Evolutionary conservation across 164 flowering plant genomes (phyloP).

Genomic region (Chimonanthus salicifolius): DNA sequence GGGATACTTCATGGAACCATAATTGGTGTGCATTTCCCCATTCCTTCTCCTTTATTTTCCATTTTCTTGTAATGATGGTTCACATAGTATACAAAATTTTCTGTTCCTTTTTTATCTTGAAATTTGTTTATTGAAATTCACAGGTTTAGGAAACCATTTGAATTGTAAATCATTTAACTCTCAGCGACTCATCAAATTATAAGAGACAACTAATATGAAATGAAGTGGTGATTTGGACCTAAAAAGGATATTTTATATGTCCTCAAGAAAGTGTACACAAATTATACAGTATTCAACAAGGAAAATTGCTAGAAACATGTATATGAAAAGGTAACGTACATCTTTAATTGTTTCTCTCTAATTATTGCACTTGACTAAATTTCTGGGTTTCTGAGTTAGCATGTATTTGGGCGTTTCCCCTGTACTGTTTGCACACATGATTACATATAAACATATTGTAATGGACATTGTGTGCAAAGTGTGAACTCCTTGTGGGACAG

Average conservation of each 20-base stretch:
- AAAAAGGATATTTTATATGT: not conserved
- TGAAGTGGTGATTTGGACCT: not conserved
- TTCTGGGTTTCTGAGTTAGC: not conserved
- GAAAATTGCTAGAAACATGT: not conserved
- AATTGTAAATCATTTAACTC: not conserved
- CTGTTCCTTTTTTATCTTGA: not conserved
- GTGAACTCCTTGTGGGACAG: not conserved
- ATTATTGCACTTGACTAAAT: too few species aligned
- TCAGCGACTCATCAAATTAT: not conserved
- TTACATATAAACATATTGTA: not conserved
- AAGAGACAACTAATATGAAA: not conserved
- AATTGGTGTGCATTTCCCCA: slow-evolving; percentile 40
- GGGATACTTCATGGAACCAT: slow-evolving; percentile 79
- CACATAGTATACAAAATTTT: not conserved
- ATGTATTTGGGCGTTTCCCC: too few species aligned
- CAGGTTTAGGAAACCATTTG: not conserved
- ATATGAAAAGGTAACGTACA: too few species aligned
- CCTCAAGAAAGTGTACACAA: not conserved
- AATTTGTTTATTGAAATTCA: not conserved
- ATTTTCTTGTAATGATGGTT: not conserved
- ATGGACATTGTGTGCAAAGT: not conserved
- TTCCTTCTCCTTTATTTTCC: not conserved
- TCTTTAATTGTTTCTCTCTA: too few species aligned
- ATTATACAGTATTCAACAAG: not conserved
- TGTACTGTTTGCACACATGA: too few species aligned